A percentile compares a stretch with the other conserved stretches of the same genome.
phyloP scores from a whole-genome alignment of 164 flowering plant genomes.

The Aristolochia contorta region DNA sequence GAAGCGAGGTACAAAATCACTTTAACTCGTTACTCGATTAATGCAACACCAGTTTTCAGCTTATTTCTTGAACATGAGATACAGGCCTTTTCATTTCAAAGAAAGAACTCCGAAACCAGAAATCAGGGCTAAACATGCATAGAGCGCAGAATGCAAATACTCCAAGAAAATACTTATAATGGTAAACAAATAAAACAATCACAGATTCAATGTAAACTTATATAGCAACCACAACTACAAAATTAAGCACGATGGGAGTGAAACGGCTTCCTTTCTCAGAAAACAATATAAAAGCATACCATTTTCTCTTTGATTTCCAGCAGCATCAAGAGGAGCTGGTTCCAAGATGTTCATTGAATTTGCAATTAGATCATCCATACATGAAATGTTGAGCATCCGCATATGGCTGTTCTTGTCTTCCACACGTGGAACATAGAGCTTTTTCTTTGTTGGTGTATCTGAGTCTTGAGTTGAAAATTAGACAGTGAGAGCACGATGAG shows the following conservation, averaged over 20 bases:
- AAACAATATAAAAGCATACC: constrained; percentile 32
- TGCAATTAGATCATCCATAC: constrained; percentile 70
- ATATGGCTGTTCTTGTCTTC: constrained; percentile 93
- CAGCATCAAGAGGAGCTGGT: constrained; percentile 58
- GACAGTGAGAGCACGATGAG: constrained; percentile 3
- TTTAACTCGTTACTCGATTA: too few relatives aligned
- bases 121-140: too few relatives aligned
- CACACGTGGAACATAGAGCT: constrained; percentile 89
- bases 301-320: constrained; percentile 84
- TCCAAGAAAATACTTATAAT: not conserved
- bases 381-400: constrained; percentile 78
- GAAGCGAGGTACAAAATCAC: too few relatives aligned
- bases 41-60: too few relatives aligned
- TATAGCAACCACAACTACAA: too few relatives aligned
- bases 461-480: constrained; percentile 32
- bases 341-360: constrained; percentile 95
- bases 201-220: not conserved
- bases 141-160: too few relatives aligned
- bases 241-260: too few relatives aligned
- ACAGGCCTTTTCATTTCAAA: too few relatives aligned
- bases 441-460: constrained; percentile 31
- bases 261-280: too few relatives aligned
- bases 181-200: not conserved
- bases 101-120: too few relatives aligned
- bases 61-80: too few relatives aligned